A percentile compares a stretch with the other conserved stretches of the same genome.
phyloP scores from a whole-genome alignment of 768 basidiomycete species.

The Fomitopsis pulvina region DNA sequence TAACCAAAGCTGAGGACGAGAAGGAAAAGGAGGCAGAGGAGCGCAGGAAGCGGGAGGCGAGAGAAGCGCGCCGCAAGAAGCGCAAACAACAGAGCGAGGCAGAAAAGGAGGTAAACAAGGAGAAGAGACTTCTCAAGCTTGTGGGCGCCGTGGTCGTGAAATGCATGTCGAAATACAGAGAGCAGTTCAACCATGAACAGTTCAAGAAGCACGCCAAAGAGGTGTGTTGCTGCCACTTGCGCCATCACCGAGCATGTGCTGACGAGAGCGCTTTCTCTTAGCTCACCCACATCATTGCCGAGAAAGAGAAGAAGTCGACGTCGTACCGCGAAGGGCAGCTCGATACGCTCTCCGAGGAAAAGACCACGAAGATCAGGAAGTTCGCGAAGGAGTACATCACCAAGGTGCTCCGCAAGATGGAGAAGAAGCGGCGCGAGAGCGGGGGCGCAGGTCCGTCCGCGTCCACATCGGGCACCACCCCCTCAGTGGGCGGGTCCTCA shows the following conservation, averaged over 20 bases:
- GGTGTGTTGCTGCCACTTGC: conserved; percentile 37
- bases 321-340: conserved; percentile 70
- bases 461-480: conserved; percentile 8
- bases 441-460: conserved; percentile 15
- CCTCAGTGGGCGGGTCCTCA: conserved; percentile 1
- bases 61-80: conserved; percentile 19
- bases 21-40: conserved; percentile 22
- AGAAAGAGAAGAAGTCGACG: conserved; percentile 91
- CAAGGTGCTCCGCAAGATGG: conserved; percentile 68
- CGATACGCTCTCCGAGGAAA: conserved; percentile 79
- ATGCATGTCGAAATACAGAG: conserved; percentile 84
- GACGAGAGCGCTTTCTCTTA: conserved; percentile 30
- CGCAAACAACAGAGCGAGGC: conserved; percentile 42
- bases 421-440: conserved; percentile 30
- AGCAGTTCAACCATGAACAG: conserved; percentile 64
- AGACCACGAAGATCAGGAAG: conserved; percentile 82
- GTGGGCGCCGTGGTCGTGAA: conserved; percentile 89
- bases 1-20: conserved; percentile 26
- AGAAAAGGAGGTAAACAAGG: conserved; percentile 63
- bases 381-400: conserved; percentile 88
- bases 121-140: conserved; percentile 77
- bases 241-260: not conserved
- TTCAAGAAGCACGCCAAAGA: conserved; percentile 98
- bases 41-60: conserved; percentile 24
- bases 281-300: conserved; percentile 82